phyloP scores from a whole-genome alignment of 1,284 basidiomycete species.

The Cutaneotrichosporon mucoides region DNA sequence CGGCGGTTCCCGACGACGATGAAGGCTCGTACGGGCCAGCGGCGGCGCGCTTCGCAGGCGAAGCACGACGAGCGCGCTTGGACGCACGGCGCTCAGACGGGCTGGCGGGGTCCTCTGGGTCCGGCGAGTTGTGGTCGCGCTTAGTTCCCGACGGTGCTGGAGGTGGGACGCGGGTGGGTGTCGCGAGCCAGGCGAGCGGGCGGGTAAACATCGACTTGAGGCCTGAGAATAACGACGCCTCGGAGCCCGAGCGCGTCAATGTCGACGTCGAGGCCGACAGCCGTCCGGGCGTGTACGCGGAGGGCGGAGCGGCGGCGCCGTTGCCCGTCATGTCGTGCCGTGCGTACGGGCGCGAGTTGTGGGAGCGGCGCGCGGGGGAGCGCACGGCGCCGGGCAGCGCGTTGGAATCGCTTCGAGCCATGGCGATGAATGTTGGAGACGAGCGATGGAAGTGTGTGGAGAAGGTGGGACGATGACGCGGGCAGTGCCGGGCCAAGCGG shows the following conservation, averaged over 20 bases:
- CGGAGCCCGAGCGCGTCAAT: constrained; percentile 10
- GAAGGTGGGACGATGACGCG: background rate
- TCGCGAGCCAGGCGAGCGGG: constrained; percentile 36
- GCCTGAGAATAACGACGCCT: constrained; percentile 26
- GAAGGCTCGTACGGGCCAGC: constrained; percentile 10
- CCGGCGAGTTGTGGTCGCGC: constrained; percentile 25
- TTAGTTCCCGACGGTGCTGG: constrained; percentile 9
- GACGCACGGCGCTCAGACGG: constrained; percentile 25
- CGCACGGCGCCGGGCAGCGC: constrained; percentile 9
- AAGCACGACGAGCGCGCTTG: constrained; percentile 24
- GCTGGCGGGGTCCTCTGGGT: constrained; percentile 31
- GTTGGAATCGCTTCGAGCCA: constrained; percentile 2
- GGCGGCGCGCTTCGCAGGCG: constrained; percentile 9
- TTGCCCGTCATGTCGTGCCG: constrained; percentile 10
- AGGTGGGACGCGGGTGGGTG: constrained; percentile 16
- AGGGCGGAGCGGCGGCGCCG: background rate
- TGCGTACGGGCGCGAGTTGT: constrained; percentile 3
- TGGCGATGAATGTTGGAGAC: background rate
- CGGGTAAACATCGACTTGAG: constrained; percentile 34
- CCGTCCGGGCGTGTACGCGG: background rate
- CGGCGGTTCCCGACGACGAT: constrained; percentile 11
- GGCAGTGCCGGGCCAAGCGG: no score
- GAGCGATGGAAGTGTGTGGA: background rate
- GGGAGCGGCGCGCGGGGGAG: constrained; percentile 2
- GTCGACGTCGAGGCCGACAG: background rate